Percentiles rank a stretch among this genome's conserved stretches.
Conservation (phyloP, 805 yeast species). For the Vanderwaltozyma yarrowii region DNA sequence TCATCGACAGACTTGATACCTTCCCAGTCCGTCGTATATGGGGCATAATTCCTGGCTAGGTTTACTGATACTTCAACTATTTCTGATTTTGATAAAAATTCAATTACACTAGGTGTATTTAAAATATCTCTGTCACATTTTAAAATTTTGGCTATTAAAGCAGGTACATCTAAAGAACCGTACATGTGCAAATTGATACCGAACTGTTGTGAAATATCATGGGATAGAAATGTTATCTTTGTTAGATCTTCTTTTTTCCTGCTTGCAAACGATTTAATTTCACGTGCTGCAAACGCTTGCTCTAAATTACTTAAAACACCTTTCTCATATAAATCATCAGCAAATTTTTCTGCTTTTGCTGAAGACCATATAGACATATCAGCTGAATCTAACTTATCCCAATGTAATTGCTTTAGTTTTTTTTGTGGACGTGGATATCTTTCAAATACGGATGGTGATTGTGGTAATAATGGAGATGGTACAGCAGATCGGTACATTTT, state of each 20-base stretch:
- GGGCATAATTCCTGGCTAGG: constrained; percentile 61
- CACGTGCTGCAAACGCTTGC: constrained; percentile 77
- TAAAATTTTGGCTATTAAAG: constrained; percentile 59
- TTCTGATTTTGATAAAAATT: constrained; percentile 69
- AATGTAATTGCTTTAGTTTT: constrained; percentile 87
- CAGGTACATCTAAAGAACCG: constrained; percentile 49
- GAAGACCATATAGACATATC: constrained; percentile 81
- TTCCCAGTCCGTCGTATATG: constrained; percentile 70
- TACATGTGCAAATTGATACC: constrained; percentile 86
- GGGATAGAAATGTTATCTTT: constrained; percentile 60
- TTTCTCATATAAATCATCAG: constrained; percentile 54
- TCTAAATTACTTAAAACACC: constrained; percentile 84
- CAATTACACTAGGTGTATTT: constrained; percentile 63
- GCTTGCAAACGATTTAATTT: constrained; percentile 40
- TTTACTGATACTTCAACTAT: constrained; percentile 66
- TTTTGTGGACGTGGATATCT: constrained; percentile 57
- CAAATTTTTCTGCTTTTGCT: constrained; percentile 43
- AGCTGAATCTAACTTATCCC: constrained; percentile 86
- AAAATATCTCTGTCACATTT: constrained; percentile 67
- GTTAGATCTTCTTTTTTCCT: constrained; percentile 38
- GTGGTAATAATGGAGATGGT: constrained; percentile 26
- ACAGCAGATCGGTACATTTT: constrained; percentile 2
- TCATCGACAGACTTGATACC: constrained; percentile 31
- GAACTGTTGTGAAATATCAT: constrained; percentile 88
- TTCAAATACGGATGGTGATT: constrained; percentile 32